Conservation (phyloP, 2,329 filamentous ascomycete genomes). For the Fusarium ambrosium region DNA sequence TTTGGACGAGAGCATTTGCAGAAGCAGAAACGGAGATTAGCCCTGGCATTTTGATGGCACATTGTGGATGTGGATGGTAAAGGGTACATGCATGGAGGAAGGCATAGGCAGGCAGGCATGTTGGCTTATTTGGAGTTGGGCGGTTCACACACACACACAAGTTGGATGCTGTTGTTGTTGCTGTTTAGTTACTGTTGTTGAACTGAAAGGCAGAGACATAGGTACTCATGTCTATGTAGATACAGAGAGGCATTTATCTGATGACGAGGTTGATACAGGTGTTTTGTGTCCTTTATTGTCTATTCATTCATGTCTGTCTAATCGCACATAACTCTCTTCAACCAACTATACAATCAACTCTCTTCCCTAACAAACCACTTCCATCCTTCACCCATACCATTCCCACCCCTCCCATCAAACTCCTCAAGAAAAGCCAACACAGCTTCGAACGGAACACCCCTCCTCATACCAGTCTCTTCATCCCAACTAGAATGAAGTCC, state of each 20-base stretch:
- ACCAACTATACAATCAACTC: neutral
- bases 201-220: conserved; percentile 5
- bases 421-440: conserved; percentile 55
- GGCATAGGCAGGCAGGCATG: neutral
- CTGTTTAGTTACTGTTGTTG: conserved; percentile 8
- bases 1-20: conserved; percentile 17
- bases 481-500: conserved; percentile 69
- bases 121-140: conserved; percentile 5
- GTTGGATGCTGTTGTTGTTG: conserved; percentile 2
- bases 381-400: conserved; percentile 18
- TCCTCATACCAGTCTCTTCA: conserved; percentile 63
- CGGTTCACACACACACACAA: conserved; percentile 15
- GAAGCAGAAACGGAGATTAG: neutral
- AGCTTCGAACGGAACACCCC: conserved; percentile 62
- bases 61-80: conserved; percentile 13
- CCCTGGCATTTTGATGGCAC: neutral
- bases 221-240: conserved; percentile 27
- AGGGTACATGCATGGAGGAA: neutral
- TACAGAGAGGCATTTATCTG: conserved; percentile 17
- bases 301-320: neutral
- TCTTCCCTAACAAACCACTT: conserved; percentile 31
- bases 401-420: conserved; percentile 26
- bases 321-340: neutral
- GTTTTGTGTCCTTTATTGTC: conserved; percentile 1
- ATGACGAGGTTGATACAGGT: conserved; percentile 18